Evolutionary conservation across 1,284 basidiomycete genomes (phyloP).

Genomic region (Boletus sp.): DNA sequence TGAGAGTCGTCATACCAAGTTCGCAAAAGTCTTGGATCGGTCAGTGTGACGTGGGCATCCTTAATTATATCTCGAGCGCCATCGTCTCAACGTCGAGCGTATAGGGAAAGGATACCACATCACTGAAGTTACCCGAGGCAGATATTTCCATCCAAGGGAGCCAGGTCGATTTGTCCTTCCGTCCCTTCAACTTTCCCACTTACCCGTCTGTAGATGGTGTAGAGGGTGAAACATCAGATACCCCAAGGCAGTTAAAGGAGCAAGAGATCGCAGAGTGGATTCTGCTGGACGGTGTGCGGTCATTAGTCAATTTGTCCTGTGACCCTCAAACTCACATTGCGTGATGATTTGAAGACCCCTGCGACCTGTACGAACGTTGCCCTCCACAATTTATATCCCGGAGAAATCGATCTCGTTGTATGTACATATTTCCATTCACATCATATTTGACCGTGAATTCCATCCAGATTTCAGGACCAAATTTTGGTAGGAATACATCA

Average conservation of each 20-base stretch:
- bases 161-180: constrained; percentile 38
- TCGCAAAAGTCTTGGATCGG: constrained; percentile 91
- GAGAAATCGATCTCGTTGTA: constrained; percentile 81
- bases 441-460: not conserved
- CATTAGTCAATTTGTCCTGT: constrained; percentile 1
- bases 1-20: constrained; percentile 85
- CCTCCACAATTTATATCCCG: constrained; percentile 82
- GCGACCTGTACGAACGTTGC: constrained; percentile 89
- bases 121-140: constrained; percentile 69
- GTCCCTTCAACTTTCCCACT: not conserved
- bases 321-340: constrained; percentile 10
- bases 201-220: constrained; percentile 48
- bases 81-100: constrained; percentile 2
- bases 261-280: constrained; percentile 87
- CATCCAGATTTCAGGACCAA: constrained; percentile 67
- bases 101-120: constrained; percentile 83
- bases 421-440: constrained; percentile 22
- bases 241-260: constrained; percentile 63
- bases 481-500: constrained; percentile 79
- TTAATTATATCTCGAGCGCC: constrained; percentile 2
- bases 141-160: constrained; percentile 77
- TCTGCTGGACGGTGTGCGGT: constrained; percentile 74
- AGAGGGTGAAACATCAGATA: constrained; percentile 60
- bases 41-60: constrained; percentile 25
- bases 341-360: constrained; percentile 57